Base-by-base conservation (phyloP, 2,329 filamentous ascomycete species). In the Talaromyces sp. region DNA sequence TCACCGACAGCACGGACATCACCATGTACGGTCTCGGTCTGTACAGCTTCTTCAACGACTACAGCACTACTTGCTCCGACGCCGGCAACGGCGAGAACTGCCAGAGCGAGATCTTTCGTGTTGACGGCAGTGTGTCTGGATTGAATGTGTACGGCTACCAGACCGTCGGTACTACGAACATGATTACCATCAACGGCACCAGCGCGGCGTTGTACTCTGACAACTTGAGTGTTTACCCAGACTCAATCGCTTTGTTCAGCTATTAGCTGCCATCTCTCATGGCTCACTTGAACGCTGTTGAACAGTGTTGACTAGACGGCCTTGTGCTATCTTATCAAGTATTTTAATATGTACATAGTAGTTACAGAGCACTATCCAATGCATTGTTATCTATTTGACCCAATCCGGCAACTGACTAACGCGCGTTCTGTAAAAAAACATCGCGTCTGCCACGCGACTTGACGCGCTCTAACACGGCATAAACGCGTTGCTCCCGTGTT, bases 31-130 rank as follows among this genome's bases (percentile, higher is more conserved):
- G 84, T 10, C 82, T 80, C 0, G 84, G 84, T 1, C 69, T 84
- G 6, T 86, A 86, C 75, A 81, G 77, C 25, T 86, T 86, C 75
- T 86, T 86, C 73, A 78, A 83, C 70, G 78, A 84, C 69, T 85
- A 86, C 73, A 80, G 72, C 67, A 81, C 79, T 0, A 68, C 70
- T 1, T 83, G 81, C 72, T 78, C 78, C 5, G 71, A 77, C 43
- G 73, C 74, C 60, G 76, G 75, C 7, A 72, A 73, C 11, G 73
- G 76, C 1, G 76, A 78, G 8, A 67, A 75, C 3, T 86, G 84
- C 66, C 84, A 86, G 73, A 77, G 73, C 37, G 70, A 78, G n/a
- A 84, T 84, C n/a, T 74, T 84, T 63, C 79, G 77, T 49, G 70
- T 85, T 17, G 81, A 84, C 60, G 80, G 78, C 11, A 31, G 27